A percentile compares a stretch with the other conserved stretches of the same genome.
Conservation (phyloP, 768 basidiomycete genomes). For the Tylopilus felleus region DNA sequence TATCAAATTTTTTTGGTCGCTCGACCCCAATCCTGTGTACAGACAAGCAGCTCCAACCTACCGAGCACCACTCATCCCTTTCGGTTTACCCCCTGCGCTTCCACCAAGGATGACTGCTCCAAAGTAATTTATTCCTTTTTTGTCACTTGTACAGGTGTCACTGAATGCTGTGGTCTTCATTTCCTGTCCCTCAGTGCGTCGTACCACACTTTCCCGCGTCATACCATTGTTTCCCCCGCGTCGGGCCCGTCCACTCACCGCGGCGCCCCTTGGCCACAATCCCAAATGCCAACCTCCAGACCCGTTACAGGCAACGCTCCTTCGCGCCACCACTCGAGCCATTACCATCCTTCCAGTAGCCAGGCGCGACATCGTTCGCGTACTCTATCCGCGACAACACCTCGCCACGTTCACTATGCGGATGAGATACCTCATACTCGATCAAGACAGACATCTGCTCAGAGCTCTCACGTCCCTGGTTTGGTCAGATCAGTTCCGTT, state of each 20-base stretch:
- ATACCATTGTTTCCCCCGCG: conserved; percentile 1
- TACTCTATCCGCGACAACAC: conserved; percentile 13
- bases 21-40: neutral
- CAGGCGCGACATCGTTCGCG: conserved; percentile 4
- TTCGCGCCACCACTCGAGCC: conserved; percentile 7
- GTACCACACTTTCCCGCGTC: conserved; percentile 30
- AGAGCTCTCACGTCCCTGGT: neutral
- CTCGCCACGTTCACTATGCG: conserved; percentile 28
- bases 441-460: conserved; percentile 9
- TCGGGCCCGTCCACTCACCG: neutral
- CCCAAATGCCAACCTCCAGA: conserved; percentile 4
- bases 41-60: conserved; percentile 19
- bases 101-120: conserved; percentile 16
- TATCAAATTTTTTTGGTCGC: neutral
- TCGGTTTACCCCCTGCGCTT: conserved; percentile 16
- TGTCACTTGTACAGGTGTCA: neutral
- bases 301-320: neutral
- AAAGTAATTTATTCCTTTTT: conserved; percentile 15
- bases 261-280: neutral
- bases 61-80: conserved; percentile 17
- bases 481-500: neutral
- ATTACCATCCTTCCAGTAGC: neutral
- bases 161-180: conserved; percentile 13
- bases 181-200: conserved; percentile 15
- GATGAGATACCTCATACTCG: conserved; percentile 11